Evolutionary conservation across 306 rosid species (phyloP), one percentile per base, ranked within the genome.

Genomic region (Cucurbita pepo): DNA sequence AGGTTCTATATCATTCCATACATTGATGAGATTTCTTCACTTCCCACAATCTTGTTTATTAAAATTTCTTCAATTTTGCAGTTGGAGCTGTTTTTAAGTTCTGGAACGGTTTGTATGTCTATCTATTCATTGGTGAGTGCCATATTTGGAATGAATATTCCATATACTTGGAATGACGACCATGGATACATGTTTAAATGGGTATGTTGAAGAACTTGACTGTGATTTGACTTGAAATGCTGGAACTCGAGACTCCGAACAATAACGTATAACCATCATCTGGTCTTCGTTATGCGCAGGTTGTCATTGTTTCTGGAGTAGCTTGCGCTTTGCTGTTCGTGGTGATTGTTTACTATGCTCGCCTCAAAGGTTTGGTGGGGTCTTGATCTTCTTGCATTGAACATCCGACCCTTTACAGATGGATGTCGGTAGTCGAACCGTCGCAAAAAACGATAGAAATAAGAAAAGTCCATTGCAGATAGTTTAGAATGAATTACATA

Each of bases 41-140:
- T 56, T 67, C 19, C 63, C 12, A 7, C 12, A n/a, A 37, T 56
- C 22, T 16, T 40, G 58, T 54, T 34, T 62, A 54, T 57, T 10
- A 47, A 12, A 25, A 5, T 66, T 73, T 69, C 47, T 30, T 63
- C 30, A 44, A 70, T 47, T 58, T 77, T 55, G 45, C 90, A 91
- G 93, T 85, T 87, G 78, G 96, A 91, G 81, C 85, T 91, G 18
- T 81, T 91, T 77, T 88, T 91, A 57, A 83, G 85, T 78, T 76
- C 91, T 7, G 94, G 80, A 72, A 84, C 88, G 45, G 78, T 89
- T 74, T 85, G 83, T 53, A 8, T 88, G 51, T 58, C 91, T 25
- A 19, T 86, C 10, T 89, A 66, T 77, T 71, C 97, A 66, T 63
- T 91, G 83, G 87, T 88, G 82, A 59, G 75, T 56, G 94, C 67